Evolutionary conservation across 257 asterid genomes (phyloP), one percentile per base, ranked within the genome.

Genomic region (Fraxinus quadrangulata): DNA sequence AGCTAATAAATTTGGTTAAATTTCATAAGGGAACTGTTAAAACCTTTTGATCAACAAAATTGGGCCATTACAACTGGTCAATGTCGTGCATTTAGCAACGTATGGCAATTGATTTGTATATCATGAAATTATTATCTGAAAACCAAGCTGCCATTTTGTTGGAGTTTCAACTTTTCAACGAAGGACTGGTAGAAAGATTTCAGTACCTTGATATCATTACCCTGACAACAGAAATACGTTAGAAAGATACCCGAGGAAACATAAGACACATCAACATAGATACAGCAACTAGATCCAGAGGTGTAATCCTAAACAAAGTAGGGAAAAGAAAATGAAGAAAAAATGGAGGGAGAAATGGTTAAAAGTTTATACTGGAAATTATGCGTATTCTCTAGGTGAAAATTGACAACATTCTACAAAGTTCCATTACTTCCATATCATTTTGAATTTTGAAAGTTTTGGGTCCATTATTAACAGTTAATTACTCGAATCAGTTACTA

Each of bases 131-230:
- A 92, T 78, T 87, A 95, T 93, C 98, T 90, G 83, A 84, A 89
- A 78, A 88, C 96, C 85, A 90, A 82, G 90, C 94, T 90, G 75
- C 97, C 97, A 79, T 90, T 96, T 77, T 93, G 97, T 78, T 88
- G 94, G 73, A 84, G 87, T 82, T 97, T 92, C 88, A 96, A 83
- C 79, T 83, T 89, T 82, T 92, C 95, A 39, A 96, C 83, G 59
- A 96, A 89, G 2, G 89, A 87, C 84, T 90, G 97, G 87, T 92
- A 96, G 83, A 91, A 93, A 68, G 93, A 86, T 84, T 90, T 92
- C 78, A 96, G 81, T 16, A 86, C 91, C 87, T 85, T 93, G 17
- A 88, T 71, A 81, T 96, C 97, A 80, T 89, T 85, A 69, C 82
- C 95, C 99, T 93, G 89, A 49, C 73, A 79, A 78, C 54, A 73